phyloP scores from a whole-genome alignment of 2,329 filamentous ascomycete genomes.

The Fusarium coicis region DNA sequence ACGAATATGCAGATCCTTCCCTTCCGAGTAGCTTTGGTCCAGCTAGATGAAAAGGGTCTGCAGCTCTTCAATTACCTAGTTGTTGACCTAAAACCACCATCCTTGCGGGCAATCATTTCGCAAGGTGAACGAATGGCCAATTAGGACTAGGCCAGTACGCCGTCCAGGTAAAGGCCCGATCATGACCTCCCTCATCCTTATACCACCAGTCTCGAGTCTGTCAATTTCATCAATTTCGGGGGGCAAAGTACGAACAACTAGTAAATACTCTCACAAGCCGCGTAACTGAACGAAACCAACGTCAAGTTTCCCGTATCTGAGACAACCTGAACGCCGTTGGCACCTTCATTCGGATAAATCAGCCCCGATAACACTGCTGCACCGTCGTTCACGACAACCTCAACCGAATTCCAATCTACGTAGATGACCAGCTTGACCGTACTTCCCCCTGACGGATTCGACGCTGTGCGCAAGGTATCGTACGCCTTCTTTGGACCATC shows the following conservation, averaged over 20 bases:
- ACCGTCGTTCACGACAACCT: not conserved
- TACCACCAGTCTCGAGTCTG: not conserved
- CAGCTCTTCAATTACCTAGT: conserved; percentile 39
- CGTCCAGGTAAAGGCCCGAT: accelerated
- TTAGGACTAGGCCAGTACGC: conserved; percentile 27
- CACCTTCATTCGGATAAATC: not conserved
- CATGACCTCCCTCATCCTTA: not conserved
- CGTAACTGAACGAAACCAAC: not conserved
- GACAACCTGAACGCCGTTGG: not conserved
- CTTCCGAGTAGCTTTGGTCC: too few species aligned
- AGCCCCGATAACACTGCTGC: not conserved
- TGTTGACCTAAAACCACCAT: conserved; percentile 44
- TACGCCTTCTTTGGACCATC: not conserved
- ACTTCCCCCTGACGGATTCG: not conserved
- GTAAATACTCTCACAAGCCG: not conserved
- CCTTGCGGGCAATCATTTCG: conserved; percentile 44
- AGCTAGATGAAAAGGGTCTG: conserved; percentile 29
- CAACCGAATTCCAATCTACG: not conserved
- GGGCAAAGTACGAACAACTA: not conserved
- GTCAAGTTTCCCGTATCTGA: not conserved
- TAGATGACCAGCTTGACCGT: not conserved
- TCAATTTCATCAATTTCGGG: accelerated
- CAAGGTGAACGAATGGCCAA: conserved; percentile 44
- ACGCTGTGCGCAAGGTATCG: not conserved
- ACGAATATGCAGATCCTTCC: conserved; percentile 19